Percentiles rank a stretch among this genome's conserved stretches.
Evolutionary conservation across 495 filamentous ascomycete genomes (phyloP).

Genomic region (Hypoxylon crocopeplum): DNA sequence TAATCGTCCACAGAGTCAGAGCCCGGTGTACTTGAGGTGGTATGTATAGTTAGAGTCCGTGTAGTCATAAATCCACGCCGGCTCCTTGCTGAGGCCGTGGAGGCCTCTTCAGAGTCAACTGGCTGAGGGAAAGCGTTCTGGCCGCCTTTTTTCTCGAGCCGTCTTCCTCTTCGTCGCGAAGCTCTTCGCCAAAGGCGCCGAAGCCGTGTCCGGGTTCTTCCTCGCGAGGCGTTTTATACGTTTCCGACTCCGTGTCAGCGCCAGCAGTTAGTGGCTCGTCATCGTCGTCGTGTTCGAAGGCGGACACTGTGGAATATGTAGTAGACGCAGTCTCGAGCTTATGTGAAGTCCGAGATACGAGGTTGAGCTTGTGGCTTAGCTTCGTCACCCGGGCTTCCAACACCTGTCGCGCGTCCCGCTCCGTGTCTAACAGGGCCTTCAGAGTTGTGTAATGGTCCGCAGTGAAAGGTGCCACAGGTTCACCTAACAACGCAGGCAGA

Average conservation of each 20-base stretch:
- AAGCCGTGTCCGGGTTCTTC: conserved; percentile 44
- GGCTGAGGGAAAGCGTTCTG: conserved; percentile 57
- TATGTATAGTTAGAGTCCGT: conserved; percentile 20
- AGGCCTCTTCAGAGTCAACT: conserved; percentile 52
- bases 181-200: conserved; percentile 55
- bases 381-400: conserved; percentile 59
- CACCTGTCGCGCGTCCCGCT: conserved; percentile 55
- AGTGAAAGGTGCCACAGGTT: conserved; percentile 34
- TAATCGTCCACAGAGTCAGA: background rate
- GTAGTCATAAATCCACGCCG: conserved; percentile 42
- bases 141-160: conserved; percentile 51
- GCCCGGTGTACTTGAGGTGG: background rate
- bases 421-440: conserved; percentile 53
- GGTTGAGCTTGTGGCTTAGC: conserved; percentile 53
- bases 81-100: conserved; percentile 13
- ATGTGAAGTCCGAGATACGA: conserved; percentile 43
- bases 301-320: conserved; percentile 38
- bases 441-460: conserved; percentile 47
- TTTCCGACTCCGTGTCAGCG: conserved; percentile 45
- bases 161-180: conserved; percentile 44
- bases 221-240: conserved; percentile 54
- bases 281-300: conserved; percentile 47
- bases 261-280: conserved; percentile 37
- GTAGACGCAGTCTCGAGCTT: conserved; percentile 32
- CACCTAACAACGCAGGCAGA: conserved; percentile 48